Conservation (phyloP, 345 rosid species). For the Brassica carinata region DNA sequence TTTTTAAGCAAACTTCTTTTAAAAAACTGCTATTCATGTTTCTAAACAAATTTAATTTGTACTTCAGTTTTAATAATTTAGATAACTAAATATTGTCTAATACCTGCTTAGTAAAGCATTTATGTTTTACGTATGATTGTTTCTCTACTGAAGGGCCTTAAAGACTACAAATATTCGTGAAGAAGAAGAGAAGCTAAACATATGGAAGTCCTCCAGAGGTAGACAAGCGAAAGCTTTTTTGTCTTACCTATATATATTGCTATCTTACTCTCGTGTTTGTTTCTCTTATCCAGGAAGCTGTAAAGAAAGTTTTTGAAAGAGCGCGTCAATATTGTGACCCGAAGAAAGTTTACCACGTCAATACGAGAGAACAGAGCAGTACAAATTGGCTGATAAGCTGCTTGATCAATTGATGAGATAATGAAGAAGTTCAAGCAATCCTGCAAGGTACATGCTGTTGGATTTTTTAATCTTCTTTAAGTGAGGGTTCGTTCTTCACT, state of each 20-base stretch:
- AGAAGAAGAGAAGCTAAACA: constrained; percentile 90
- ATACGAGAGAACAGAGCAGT: constrained; percentile 84
- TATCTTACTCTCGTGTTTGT: constrained; percentile 19
- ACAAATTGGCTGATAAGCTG: constrained; percentile 70
- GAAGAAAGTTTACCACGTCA: constrained; percentile 74
- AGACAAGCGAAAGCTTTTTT: constrained; percentile 11
- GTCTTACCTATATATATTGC: neutral
- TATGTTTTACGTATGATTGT: neutral
- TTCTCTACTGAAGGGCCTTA: constrained; percentile 69
- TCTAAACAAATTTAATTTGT: no score
- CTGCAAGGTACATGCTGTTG: constrained; percentile 65
- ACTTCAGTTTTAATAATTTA: no score
- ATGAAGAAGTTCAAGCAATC: constrained; percentile 87
- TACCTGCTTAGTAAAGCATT: constrained; percentile 11
- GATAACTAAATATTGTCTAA: neutral
- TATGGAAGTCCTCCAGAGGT: constrained; percentile 98
- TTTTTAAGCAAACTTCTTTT: no score
- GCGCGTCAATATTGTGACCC: constrained; percentile 89
- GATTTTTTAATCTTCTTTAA: neutral
- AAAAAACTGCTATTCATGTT: no score
- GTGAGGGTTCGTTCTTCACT: neutral
- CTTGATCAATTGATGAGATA: constrained; percentile 57
- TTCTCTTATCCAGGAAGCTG: constrained; percentile 70
- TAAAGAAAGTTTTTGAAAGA: constrained; percentile 74
- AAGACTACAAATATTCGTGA: constrained; percentile 81